These are phyloP conservation scores for Kockiozyma suomiensis DNA, from an alignment of 805 yeast species.

Conservation along the genomic window DNA sequence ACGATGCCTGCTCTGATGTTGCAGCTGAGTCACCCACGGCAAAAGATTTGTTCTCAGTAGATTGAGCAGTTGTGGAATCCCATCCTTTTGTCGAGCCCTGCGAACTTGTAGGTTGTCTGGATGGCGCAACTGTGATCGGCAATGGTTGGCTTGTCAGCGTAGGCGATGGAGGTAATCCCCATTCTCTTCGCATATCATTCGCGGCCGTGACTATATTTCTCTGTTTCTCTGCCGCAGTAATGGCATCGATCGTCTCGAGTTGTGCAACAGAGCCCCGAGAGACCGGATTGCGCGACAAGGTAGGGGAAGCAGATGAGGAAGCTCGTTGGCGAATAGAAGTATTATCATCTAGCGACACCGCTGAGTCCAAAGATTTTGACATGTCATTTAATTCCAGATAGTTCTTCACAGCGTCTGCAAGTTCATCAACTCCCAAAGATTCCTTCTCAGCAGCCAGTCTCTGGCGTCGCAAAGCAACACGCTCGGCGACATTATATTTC, in stretches of 20 bases:
- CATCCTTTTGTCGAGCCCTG: neutral
- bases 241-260: neutral
- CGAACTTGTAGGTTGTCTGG: constrained; percentile 2
- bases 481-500: constrained; percentile 27
- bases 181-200: neutral
- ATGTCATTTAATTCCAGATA: neutral
- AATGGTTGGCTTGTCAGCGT: neutral
- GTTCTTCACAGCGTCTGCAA: neutral
- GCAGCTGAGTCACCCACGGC: neutral
- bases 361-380: too few relatives aligned
- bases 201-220: neutral
- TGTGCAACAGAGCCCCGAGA: neutral
- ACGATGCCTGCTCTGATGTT: neutral
- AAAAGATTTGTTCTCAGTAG: neutral
- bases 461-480: constrained; percentile 19
- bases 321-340: too few relatives aligned
- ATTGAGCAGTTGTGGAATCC: neutral
- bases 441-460: constrained; percentile 19
- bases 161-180: neutral
- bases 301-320: neutral
- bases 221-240: constrained; percentile 1
- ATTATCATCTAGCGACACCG: too few relatives aligned
- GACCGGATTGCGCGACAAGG: neutral
- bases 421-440: neutral
- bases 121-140: neutral